Percentiles rank a stretch among this genome's conserved stretches.
phyloP scores from a whole-genome alignment of 2,329 filamentous ascomycete genomes.

The Epichloe uncinata region DNA sequence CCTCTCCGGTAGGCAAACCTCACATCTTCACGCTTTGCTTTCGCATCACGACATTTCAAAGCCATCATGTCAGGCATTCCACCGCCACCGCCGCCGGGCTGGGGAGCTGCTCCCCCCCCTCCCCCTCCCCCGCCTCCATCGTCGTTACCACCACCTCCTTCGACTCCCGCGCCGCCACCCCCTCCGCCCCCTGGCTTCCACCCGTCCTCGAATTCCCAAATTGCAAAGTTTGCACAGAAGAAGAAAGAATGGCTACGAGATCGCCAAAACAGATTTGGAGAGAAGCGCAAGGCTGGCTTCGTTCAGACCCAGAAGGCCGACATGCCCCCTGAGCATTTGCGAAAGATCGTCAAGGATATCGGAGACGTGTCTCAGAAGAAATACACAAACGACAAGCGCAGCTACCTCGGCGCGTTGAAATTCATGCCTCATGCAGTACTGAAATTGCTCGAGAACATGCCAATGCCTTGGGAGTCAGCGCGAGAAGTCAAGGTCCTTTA shows the following conservation, averaged over 20 bases:
- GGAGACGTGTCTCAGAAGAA: constrained; percentile 99
- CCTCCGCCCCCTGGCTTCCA: constrained; percentile 80
- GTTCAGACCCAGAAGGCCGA: constrained; percentile 97
- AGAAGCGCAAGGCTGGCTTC: constrained; percentile 93
- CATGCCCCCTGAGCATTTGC: constrained; percentile 97
- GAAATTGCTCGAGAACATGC: constrained; percentile 98
- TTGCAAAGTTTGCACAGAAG: constrained; percentile 94
- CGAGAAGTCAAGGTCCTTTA: constrained; percentile 96
- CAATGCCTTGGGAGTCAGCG: constrained; percentile 97
- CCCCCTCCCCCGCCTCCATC: constrained; percentile 43
- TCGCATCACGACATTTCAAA: constrained; percentile 13
- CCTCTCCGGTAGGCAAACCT: constrained; percentile 13
- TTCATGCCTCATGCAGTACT: constrained; percentile 98
- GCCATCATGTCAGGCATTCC: constrained; percentile 38
- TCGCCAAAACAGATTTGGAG: constrained; percentile 85
- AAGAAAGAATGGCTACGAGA: constrained; percentile 96
- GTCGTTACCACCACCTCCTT: constrained; percentile 42
- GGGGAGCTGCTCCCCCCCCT: constrained; percentile 36
- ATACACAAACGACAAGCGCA: constrained; percentile 96
- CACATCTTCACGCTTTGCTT: constrained; percentile 13
- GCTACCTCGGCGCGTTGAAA: constrained; percentile 91
- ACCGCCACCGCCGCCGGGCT: constrained; percentile 45
- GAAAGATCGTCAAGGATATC: constrained; percentile 97
- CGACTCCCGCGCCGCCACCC: constrained; percentile 40
- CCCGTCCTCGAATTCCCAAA: constrained; percentile 66